Conservation (phyloP, 2,329 filamentous ascomycete genomes). For the Stemphylium beticola region DNA sequence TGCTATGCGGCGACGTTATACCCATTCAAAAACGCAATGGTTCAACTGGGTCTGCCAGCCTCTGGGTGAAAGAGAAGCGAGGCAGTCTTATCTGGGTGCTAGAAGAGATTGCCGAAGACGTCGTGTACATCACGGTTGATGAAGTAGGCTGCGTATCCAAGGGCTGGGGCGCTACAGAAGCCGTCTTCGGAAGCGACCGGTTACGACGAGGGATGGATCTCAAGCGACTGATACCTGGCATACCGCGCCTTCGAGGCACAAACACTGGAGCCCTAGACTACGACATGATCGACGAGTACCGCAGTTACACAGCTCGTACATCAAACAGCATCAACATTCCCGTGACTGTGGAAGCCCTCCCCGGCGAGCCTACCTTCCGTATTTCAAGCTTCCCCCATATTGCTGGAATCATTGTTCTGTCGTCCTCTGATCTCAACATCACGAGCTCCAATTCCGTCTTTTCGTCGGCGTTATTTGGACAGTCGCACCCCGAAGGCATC, state of each 20-base stretch:
- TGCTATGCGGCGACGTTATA: constrained; percentile 96
- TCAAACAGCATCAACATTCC: constrained; percentile 81
- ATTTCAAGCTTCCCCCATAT: constrained; percentile 97
- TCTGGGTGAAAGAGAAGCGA: constrained; percentile 98
- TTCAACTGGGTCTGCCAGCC: constrained; percentile 84
- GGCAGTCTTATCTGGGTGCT: constrained; percentile 95
- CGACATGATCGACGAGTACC: constrained; percentile 71
- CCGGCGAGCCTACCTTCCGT: constrained; percentile 73
- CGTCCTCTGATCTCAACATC: constrained; percentile 77
- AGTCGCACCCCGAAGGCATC: constrained; percentile 81
- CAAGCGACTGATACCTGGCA: constrained; percentile 77
- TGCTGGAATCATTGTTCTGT: constrained; percentile 91
- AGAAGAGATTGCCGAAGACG: constrained; percentile 96
- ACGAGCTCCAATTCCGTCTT: constrained; percentile 96
- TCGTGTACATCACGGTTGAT: constrained; percentile 77
- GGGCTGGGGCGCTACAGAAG: constrained; percentile 75
- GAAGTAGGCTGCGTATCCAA: constrained; percentile 76
- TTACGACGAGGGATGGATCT: constrained; percentile 74
- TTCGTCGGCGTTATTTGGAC: constrained; percentile 88
- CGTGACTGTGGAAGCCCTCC: constrained; percentile 76
- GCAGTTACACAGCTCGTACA: constrained; percentile 85
- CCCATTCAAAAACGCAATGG: constrained; percentile 97
- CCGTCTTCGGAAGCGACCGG: constrained; percentile 82
- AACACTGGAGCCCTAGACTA: constrained; percentile 79
- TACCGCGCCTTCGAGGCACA: constrained; percentile 77